phyloP scores from a whole-genome alignment of 2,329 filamentous ascomycete species.

The Colletotrichum somersetense region DNA sequence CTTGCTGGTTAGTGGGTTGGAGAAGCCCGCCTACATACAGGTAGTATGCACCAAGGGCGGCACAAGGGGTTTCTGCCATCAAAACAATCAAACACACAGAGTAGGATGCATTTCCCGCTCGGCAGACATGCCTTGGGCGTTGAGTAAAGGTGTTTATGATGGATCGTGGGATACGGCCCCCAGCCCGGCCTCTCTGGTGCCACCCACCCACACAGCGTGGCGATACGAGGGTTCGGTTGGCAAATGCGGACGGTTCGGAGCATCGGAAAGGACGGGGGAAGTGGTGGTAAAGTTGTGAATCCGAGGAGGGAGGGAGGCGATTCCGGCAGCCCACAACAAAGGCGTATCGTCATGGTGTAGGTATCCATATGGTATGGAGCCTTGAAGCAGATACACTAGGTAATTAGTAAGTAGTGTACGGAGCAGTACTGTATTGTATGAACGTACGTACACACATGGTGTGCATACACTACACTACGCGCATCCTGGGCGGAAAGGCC shows the following conservation, averaged over 20 bases:
- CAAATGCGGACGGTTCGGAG: not conserved
- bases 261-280: slow-evolving; percentile 18
- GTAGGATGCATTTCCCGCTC: slow-evolving; percentile 9
- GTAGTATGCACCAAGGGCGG: slow-evolving; percentile 8
- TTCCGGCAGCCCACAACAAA: not conserved
- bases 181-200: slow-evolving; percentile 12
- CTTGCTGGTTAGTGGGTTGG: slow-evolving; percentile 19
- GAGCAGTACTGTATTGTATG: no score
- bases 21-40: slow-evolving; percentile 6
- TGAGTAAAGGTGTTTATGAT: slow-evolving; percentile 22
- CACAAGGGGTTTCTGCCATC: slow-evolving; percentile 10
- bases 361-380: no score
- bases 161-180: not conserved
- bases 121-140: slow-evolving; percentile 34
- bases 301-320: slow-evolving; percentile 17
- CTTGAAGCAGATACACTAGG: no score
- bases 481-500: not conserved
- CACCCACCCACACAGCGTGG: slow-evolving; percentile 19
- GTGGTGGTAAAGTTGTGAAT: not conserved
- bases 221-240: not conserved
- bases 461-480: no score
- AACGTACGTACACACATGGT: no score
- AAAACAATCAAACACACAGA: not conserved
- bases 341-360: not conserved
- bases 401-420: no score